Evolutionary conservation across 164 flowering plant species (phyloP).

Genomic region (Vitis cinerea): DNA sequence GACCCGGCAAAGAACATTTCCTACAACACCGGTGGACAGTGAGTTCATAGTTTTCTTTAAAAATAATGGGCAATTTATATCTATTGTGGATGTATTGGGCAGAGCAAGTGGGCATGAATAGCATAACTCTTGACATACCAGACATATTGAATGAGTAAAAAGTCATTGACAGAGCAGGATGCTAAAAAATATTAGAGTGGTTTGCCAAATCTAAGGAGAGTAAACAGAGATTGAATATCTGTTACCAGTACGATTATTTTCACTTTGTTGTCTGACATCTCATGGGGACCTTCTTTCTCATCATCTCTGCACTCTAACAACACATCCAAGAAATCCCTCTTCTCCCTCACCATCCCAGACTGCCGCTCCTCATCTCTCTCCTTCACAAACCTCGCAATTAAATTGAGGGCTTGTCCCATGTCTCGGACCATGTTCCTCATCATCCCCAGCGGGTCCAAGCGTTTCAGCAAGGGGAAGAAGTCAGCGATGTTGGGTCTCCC

Average conservation of each 20-base stretch:
- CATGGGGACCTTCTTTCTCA: constrained; percentile 9
- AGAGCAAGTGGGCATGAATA: too few species aligned
- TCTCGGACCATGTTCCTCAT: constrained; percentile 5
- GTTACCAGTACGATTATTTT: constrained; percentile 13
- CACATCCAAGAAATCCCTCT: constrained; percentile 6
- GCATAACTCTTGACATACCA: too few species aligned
- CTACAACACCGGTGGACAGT: constrained; percentile 4
- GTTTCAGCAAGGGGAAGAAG: constrained; percentile 20
- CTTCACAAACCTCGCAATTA: constrained; percentile 14
- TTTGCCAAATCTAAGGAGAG: too few species aligned
- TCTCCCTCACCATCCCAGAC: background rate
- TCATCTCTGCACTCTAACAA: constrained; percentile 14
- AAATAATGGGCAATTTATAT: too few species aligned
- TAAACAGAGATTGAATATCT: too few species aligned
- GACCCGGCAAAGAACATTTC: constrained; percentile 21
- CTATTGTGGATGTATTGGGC: too few species aligned
- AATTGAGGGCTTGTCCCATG: constrained; percentile 13
- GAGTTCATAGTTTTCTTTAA: too few species aligned
- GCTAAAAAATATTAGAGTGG: too few species aligned
- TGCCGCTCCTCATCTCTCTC: constrained; percentile 4
- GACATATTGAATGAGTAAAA: too few species aligned
- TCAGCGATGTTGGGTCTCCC: constrained; percentile 27
- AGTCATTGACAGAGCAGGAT: too few species aligned
- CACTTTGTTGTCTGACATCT: constrained; percentile 6
- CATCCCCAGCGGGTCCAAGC: constrained; percentile 26